Evolutionary conservation across 202 grass and related monocot species (phyloP), one percentile per base, ranked within the genome.

Genomic region (Panicum hallii): DNA sequence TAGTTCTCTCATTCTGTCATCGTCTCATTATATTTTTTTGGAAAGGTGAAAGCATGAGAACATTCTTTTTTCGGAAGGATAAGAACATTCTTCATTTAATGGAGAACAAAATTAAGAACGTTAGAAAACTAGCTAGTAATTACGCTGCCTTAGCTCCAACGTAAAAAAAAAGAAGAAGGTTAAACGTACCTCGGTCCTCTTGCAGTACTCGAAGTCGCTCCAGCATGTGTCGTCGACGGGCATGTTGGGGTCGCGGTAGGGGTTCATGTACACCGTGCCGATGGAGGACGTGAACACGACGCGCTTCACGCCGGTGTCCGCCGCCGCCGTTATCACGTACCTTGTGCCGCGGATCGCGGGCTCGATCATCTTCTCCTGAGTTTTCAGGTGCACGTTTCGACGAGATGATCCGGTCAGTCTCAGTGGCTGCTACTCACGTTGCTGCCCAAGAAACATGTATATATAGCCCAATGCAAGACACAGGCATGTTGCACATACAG

Each of bases 201-300:
- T 94, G 91, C 94, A 97, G 84, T 91, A 97, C 4, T 94, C 94
- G 9, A 97, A 81, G 74, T 97, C 94, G 26, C 94, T 97, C 91
- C 94, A 93, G 83, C 89, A 97, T 4, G 75, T 86, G 55, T 92
- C 91, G 12, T 97, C 94, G 6, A 97, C 91, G 4, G 75, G 86
- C 52, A 67, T 80, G 54, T 65, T 84, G 0, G 84, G 32, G 47
- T 78, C 84, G 10, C 79, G 83, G 42, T 82, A 76, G 28, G 94
- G 94, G 87, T 94, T 92, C 94, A 97, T 93, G 72, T 93, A 91
- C 55, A 97, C 87, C 7, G 94, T 63, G 28, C 94, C 94, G 19
- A 94, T 91, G 13, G 93, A 91, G 5, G 93, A 96, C 22, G 93
- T 96, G 91, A 96, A 91, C 55, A 96, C 77, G 4, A 93, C 81